Conservation (phyloP, 1,284 basidiomycete genomes). For the Rhodotorula glutinis region DNA sequence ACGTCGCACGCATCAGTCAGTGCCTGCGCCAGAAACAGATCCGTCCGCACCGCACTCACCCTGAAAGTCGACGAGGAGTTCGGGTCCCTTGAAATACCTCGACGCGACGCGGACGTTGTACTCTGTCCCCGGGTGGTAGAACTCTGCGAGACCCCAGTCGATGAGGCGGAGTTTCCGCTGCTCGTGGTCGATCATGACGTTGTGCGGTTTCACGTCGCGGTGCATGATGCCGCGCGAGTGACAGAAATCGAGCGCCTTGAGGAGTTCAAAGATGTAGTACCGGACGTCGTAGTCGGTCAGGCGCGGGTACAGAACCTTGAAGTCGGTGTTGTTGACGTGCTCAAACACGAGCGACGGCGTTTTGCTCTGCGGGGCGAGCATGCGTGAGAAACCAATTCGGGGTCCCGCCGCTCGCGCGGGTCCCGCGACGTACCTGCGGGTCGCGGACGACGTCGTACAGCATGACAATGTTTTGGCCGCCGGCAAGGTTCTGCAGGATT, state of each 20-base stretch:
- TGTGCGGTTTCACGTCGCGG: conserved; percentile 75
- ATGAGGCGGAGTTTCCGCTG: conserved; percentile 92
- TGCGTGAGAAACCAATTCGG: neutral
- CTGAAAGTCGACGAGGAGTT: conserved; percentile 96
- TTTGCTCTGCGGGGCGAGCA: conserved; percentile 62
- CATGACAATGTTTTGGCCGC: conserved; percentile 82
- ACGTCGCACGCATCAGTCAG: no score
- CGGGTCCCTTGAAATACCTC: conserved; percentile 92
- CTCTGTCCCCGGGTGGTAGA: conserved; percentile 89
- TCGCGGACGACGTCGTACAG: conserved; percentile 95
- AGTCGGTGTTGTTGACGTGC: conserved; percentile 83
- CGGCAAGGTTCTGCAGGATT: conserved; percentile 87
- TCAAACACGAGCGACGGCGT: conserved; percentile 95
- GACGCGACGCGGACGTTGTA: conserved; percentile 94
- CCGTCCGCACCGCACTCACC: conserved; percentile 63
- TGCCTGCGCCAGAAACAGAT: no score
- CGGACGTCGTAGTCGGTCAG: conserved; percentile 98
- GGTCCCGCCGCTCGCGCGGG: no score
- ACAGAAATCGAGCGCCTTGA: conserved; percentile 97
- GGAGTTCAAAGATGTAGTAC: conserved; percentile 93
- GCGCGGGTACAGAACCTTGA: conserved; percentile 81
- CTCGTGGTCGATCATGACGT: conserved; percentile 99
- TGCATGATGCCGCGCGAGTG: conserved; percentile 99
- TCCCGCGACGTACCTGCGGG: conserved; percentile 41
- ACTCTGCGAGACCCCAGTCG: conserved; percentile 98